phyloP scores from a whole-genome alignment of 768 basidiomycete species.

The Hygrocybe coccinea region DNA sequence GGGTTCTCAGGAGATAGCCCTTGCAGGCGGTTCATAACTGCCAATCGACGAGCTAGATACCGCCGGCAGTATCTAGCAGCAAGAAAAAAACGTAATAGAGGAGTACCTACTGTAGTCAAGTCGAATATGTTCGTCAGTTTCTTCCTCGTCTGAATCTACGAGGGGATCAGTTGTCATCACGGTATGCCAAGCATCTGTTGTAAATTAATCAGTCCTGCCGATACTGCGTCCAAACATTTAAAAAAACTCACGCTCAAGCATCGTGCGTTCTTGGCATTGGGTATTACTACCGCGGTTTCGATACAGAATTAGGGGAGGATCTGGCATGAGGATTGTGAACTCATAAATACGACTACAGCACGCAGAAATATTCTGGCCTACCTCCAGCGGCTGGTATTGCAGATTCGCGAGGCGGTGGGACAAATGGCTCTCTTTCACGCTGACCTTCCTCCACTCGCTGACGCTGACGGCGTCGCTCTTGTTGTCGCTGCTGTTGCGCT shows the following conservation, averaged over 20 bases:
- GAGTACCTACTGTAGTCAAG: slow-evolving; percentile 59
- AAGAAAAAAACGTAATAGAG: slow-evolving; percentile 7
- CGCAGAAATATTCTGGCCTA: no score
- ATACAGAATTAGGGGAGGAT: slow-evolving; percentile 19
- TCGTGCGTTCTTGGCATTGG: slow-evolving; percentile 32
- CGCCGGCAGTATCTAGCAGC: slow-evolving; percentile 31
- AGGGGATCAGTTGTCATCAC: slow-evolving; percentile 66
- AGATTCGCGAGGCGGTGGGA: no score
- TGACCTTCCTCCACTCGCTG: not conserved
- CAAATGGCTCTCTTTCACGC: not conserved
- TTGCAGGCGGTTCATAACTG: not conserved
- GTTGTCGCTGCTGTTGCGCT: not conserved
- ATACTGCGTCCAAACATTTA: not conserved
- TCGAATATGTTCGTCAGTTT: slow-evolving; percentile 56
- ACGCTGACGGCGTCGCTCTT: not conserved
- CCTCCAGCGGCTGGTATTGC: no score
- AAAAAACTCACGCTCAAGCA: slow-evolving; percentile 65
- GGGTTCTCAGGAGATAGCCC: not conserved
- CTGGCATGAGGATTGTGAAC: not conserved
- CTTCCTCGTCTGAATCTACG: slow-evolving; percentile 69
- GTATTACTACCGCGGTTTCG: slow-evolving; percentile 7
- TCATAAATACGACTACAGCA: not conserved
- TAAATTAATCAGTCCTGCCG: not conserved
- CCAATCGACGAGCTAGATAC: slow-evolving; percentile 40
- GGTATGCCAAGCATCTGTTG: slow-evolving; percentile 70